Evolutionary conservation across 257 asterid genomes (phyloP), one percentile per base, ranked within the genome.

Genomic region (Dorcoceras hygrometricum): DNA sequence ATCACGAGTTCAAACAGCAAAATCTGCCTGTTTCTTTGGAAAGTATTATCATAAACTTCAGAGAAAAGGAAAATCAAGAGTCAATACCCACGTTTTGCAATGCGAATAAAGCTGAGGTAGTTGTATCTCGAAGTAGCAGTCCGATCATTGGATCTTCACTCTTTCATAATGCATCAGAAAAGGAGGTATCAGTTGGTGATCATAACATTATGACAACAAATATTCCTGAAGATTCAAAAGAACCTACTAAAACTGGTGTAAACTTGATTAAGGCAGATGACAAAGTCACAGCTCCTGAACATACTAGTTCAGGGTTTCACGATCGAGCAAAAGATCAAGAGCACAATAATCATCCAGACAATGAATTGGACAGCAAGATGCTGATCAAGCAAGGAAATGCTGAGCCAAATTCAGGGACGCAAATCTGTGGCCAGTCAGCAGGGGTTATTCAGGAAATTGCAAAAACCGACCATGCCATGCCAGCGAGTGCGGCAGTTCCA

Each of bases 61-160:
- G 39, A 60, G 77, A 58, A 66, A 79, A 76, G 66, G 77, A 70
- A 70, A 64, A 82, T 53, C 67, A 57, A 69, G 79, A 64, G 60
- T 32, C 64, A 26, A 51, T 36, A 12, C 67, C 75, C 56, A 66
- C 67, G 79, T 70, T 78, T 23, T 73, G 71, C 31, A 71, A 77
- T 57, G 79, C 70, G 71, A 57, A 67, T 59, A 74, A 65, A 63
- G 48, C 80, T 31, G 48, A 39, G 66, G 69, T 55, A 74, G 76
- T 19, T 36, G 57, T 71, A 19, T 63, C 75, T 43, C 73, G 74
- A 8, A 76, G 56, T 29, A 72, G 67, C 68, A 28, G 25, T 27
- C 78, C 27, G 70, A 68, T 68, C 23, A 56, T 51, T 23, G 77
- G 77, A 68, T 73, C 75, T 73, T 66, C 65, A 55, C 75, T 58